Percentiles rank a stretch among this genome's conserved stretches.
These are phyloP conservation scores for Rhizopogon rudus DNA, from an alignment of 768 basidiomycete species.

Conservation along the genomic window DNA sequence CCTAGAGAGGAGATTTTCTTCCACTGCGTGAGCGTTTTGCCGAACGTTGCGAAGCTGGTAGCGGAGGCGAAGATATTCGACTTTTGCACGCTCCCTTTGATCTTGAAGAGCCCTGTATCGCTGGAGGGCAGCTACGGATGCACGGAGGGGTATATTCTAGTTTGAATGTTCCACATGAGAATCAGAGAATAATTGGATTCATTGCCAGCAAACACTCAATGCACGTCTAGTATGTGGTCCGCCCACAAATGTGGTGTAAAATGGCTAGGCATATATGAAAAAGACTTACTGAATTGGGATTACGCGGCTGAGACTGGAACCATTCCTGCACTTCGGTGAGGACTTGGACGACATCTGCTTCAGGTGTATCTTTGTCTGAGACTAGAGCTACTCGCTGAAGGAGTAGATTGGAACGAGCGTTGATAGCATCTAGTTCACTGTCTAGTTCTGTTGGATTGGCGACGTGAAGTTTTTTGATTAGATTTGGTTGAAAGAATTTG, in stretches of 20 bases:
- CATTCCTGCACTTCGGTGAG: slow-evolving; percentile 47
- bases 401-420: slow-evolving; percentile 31
- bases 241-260: too few relatives aligned
- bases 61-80: slow-evolving; percentile 26
- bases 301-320: slow-evolving; percentile 37
- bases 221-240: not conserved
- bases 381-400: slow-evolving; percentile 30
- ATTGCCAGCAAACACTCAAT: not conserved
- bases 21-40: slow-evolving; percentile 27
- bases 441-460: slow-evolving; percentile 36
- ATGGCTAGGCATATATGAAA: not conserved
- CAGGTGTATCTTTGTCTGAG: slow-evolving; percentile 29
- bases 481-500: slow-evolving; percentile 48
- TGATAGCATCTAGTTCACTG: slow-evolving; percentile 35
- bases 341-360: slow-evolving; percentile 32
- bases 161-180: slow-evolving; percentile 17
- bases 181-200: not conserved
- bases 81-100: slow-evolving; percentile 25
- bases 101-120: slow-evolving; percentile 35
- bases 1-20: slow-evolving; percentile 29
- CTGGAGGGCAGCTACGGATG: slow-evolving; percentile 29
- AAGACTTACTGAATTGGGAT: slow-evolving; percentile 30
- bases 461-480: slow-evolving; percentile 64
- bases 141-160: slow-evolving; percentile 29
- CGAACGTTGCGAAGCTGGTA: slow-evolving; percentile 25